A percentile compares a stretch with the other conserved stretches of the same genome.
These are phyloP conservation scores for Phyllostachys edulis DNA, from an alignment of 176 grass and related monocot species.

Conservation along the genomic window DNA sequence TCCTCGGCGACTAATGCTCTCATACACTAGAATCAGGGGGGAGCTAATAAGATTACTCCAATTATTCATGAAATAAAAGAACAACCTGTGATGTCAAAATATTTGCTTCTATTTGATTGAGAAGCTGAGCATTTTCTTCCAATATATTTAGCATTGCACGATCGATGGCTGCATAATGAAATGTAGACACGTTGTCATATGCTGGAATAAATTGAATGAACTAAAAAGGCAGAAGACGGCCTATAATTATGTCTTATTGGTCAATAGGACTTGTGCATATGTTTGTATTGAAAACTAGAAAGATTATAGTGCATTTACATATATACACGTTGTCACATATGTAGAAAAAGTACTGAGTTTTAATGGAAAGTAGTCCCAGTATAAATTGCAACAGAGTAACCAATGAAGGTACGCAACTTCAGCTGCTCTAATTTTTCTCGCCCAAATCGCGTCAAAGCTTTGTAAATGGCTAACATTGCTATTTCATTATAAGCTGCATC, in stretches of 20 bases:
- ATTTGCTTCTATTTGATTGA: slow-evolving; percentile 79
- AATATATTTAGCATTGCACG: slow-evolving; percentile 56
- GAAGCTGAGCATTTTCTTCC: slow-evolving; percentile 74
- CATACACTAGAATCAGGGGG: background rate
- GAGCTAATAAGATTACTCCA: slow-evolving; percentile 1
- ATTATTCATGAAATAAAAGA: slow-evolving; percentile 27
- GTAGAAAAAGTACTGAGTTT: background rate
- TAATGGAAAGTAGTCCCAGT: background rate
- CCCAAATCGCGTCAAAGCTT: background rate
- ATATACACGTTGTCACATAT: background rate
- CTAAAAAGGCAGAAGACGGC: background rate
- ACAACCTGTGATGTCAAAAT: slow-evolving; percentile 75
- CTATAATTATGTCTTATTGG: background rate
- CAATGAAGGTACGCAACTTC: background rate
- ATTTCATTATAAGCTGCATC: background rate
- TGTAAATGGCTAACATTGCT: background rate
- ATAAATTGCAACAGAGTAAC: slow-evolving; percentile 6
- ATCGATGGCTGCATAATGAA: slow-evolving; percentile 59
- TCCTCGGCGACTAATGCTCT: background rate
- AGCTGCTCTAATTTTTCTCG: background rate
- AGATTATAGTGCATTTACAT: background rate
- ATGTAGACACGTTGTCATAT: slow-evolving; percentile 5
- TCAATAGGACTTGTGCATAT: background rate
- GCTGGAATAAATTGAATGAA: background rate
- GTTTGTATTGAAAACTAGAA: background rate